Evolutionary conservation across 2,329 filamentous ascomycete genomes (phyloP).

Genomic region (Hirsutella rhossiliensis): DNA sequence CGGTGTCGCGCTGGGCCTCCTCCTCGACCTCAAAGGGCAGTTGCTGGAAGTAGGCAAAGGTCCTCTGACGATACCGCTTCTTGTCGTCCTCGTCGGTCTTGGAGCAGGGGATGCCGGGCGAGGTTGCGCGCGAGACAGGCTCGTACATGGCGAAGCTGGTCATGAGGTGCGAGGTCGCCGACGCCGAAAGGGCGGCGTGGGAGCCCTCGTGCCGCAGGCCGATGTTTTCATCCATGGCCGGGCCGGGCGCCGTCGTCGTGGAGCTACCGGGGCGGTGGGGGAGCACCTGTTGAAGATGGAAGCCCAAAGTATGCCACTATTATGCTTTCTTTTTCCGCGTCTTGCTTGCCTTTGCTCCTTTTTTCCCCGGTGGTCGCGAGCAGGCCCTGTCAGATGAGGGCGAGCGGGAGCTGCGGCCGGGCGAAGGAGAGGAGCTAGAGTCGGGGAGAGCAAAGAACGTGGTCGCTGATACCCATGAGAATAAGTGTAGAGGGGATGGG

Average conservation of each 20-base stretch:
- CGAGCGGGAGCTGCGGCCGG: too few relatives aligned
- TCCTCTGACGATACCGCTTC: constrained; percentile 69
- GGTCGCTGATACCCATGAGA: not conserved
- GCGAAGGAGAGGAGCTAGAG: too few relatives aligned
- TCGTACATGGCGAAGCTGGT: constrained; percentile 37
- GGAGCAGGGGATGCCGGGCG: constrained; percentile 55
- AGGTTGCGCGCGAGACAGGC: constrained; percentile 75
- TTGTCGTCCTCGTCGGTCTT: constrained; percentile 38
- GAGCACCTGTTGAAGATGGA: not conserved
- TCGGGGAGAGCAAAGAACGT: too few relatives aligned
- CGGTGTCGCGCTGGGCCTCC: constrained; percentile 62
- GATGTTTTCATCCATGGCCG: constrained; percentile 25
- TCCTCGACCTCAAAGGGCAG: constrained; percentile 84
- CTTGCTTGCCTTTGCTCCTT: too few relatives aligned
- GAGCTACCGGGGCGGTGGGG: not conserved
- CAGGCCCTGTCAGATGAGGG: too few relatives aligned
- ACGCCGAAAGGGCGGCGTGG: constrained; percentile 17
- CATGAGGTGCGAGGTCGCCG: constrained; percentile 18
- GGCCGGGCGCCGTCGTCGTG: not conserved
- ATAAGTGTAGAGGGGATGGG: not conserved
- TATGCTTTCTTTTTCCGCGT: too few relatives aligned
- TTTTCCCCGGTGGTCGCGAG: too few relatives aligned
- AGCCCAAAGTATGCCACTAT: too few relatives aligned
- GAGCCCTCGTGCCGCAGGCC: constrained; percentile 20
- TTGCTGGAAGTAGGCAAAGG: constrained; percentile 84